Conservation (phyloP, 2,329 filamentous ascomycete species). For the Coniella vitis region DNA sequence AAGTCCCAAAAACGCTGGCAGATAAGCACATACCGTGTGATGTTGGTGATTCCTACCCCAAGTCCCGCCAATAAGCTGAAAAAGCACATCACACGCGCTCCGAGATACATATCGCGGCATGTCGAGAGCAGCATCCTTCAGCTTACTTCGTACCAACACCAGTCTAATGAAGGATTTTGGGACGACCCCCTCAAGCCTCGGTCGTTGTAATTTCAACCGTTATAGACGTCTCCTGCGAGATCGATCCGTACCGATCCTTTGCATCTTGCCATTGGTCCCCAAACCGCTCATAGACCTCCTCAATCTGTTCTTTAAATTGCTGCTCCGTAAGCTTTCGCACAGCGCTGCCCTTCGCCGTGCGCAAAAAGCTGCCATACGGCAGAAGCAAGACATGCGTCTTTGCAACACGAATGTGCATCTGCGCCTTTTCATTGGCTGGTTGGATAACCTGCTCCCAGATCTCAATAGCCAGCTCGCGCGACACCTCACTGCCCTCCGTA, state of each 20-base stretch:
- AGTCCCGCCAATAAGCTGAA: no score
- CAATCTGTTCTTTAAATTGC: conserved; percentile 12
- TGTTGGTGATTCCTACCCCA: no score
- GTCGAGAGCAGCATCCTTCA: no score
- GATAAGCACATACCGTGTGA: no score
- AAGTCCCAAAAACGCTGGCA: no score
- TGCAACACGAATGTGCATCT: conserved; percentile 16
- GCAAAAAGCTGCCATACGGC: conserved; percentile 10
- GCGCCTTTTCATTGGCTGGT: conserved; percentile 17
- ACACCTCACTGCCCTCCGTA: conserved; percentile 1
- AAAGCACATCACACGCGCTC: no score
- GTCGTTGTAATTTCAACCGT: conserved; percentile 9
- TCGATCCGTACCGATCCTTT: conserved; percentile 15
- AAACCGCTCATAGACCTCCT: conserved; percentile 13
- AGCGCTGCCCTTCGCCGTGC: conserved; percentile 19
- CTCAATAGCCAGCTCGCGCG: conserved; percentile 3
- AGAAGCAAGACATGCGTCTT: conserved; percentile 18
- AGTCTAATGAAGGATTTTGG: no score
- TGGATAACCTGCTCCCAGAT: conserved; percentile 16
- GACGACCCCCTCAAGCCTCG: neutral
- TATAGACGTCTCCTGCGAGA: conserved; percentile 13
- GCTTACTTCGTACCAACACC: no score
- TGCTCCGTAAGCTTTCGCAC: conserved; percentile 14
- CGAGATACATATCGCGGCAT: no score
- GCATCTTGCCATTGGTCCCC: conserved; percentile 19